Conservation (phyloP, 2,329 filamentous ascomycete genomes). For the Colletotrichum salicis region DNA sequence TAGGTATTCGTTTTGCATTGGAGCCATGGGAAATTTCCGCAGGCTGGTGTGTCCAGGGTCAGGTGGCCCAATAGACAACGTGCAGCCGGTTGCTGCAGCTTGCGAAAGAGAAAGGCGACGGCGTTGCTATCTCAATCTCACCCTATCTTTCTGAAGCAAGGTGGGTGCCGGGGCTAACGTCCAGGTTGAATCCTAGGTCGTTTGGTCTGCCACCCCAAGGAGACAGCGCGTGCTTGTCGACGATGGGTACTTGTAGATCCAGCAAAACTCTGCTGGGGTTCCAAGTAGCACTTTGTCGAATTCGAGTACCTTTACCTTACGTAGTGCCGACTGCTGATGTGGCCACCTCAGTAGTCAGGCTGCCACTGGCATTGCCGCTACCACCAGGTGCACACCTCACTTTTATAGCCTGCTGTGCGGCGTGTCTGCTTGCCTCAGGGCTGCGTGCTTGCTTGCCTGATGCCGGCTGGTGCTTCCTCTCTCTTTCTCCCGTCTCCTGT, state of each 20-base stretch:
- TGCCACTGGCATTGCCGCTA: conserved; percentile 15
- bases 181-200: conserved; percentile 18
- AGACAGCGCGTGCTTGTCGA: background rate
- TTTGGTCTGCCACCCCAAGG: conserved; percentile 5
- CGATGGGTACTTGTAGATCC: background rate
- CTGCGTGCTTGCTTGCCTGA: background rate
- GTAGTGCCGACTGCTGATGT: conserved; percentile 3
- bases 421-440: too few relatives aligned
- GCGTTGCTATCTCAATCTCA: conserved; percentile 17
- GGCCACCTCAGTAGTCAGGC: conserved; percentile 21
- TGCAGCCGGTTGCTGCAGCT: background rate
- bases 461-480: conserved; percentile 12
- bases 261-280: background rate
- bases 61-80: conserved; percentile 3
- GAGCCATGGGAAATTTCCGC: conserved; percentile 5
- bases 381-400: background rate
- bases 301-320: background rate
- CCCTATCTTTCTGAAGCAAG: conserved; percentile 33
- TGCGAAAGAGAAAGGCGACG: background rate
- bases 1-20: conserved; percentile 19
- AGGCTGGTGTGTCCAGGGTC: conserved; percentile 17
- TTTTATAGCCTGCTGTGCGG: conserved; percentile 1
- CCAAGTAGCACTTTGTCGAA: conserved; percentile 8
- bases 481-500: too few relatives aligned
- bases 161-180: conserved; percentile 19